Evolutionary conservation across 2,329 filamentous ascomycete species (phyloP).

Genomic region (Diaporthe sp.): DNA sequence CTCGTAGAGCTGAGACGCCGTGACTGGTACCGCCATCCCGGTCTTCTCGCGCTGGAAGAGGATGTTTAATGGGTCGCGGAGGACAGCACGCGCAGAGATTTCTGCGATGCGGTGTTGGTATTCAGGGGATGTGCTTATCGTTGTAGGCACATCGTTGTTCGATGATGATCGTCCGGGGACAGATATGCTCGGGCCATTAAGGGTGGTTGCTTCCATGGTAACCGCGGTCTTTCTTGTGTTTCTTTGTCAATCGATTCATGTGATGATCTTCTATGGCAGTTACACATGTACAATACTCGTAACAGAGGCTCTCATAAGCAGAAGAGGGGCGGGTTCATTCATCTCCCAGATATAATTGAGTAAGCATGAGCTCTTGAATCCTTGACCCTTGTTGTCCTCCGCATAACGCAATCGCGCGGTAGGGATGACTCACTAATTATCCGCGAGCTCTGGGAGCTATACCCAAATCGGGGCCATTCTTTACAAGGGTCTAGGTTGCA

Average conservation of each 20-base stretch:
- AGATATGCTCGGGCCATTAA: background rate
- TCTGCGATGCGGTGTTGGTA: constrained; percentile 29
- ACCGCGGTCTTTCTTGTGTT: too few species aligned
- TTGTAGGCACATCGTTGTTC: background rate
- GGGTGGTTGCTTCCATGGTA: constrained; percentile 22
- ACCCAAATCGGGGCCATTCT: background rate
- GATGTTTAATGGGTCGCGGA: constrained; percentile 12
- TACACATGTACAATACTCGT: too few species aligned
- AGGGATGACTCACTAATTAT: background rate
- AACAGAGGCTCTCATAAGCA: background rate
- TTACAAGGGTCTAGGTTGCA: background rate
- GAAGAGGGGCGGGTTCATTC: background rate
- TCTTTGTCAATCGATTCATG: background rate
- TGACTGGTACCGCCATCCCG: background rate
- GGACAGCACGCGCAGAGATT: constrained; percentile 6
- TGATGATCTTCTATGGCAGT: background rate
- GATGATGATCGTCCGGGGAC: background rate
- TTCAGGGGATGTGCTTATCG: background rate
- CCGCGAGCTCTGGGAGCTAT: background rate
- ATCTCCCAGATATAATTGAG: background rate
- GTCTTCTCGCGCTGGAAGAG: constrained; percentile 35
- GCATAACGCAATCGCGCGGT: background rate
- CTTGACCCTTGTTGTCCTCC: background rate
- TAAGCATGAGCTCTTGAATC: background rate
- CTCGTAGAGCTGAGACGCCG: background rate